Evolutionary conservation across 352 stramenopile species (phyloP).

Genomic region (Peronospora farinosa): DNA sequence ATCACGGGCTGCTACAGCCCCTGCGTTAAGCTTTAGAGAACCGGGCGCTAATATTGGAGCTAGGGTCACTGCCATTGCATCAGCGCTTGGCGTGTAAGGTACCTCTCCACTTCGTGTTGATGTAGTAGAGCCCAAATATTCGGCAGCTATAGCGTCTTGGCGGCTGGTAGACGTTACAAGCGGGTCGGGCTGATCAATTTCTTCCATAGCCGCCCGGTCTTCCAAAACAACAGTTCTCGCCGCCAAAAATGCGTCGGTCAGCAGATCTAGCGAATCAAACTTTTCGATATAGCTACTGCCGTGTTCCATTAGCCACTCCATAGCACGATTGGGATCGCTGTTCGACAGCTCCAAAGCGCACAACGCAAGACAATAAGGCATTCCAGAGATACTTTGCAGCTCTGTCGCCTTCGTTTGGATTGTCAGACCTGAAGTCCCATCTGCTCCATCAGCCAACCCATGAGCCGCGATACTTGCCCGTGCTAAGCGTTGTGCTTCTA

Average conservation of each 20-base stretch:
- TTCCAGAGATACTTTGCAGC: conserved; percentile 68
- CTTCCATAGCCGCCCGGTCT: conserved; percentile 66
- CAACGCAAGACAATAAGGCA: conserved; percentile 56
- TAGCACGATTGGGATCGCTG: conserved; percentile 74
- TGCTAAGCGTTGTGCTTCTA: conserved; percentile 50
- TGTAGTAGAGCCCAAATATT: conserved; percentile 21
- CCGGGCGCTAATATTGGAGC: conserved; percentile 64
- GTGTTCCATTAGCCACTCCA: conserved; percentile 87
- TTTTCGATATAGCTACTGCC: conserved; percentile 54
- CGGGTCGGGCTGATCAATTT: conserved; percentile 64
- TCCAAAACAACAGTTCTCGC: conserved; percentile 42
- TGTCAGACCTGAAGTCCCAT: conserved; percentile 19
- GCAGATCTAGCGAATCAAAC: conserved; percentile 36
- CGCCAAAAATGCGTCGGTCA: conserved; percentile 45
- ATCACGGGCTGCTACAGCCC: conserved; percentile 12
- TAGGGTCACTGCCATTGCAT: conserved; percentile 74
- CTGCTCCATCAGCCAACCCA: conserved; percentile 16
- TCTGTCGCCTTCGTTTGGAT: conserved; percentile 64
- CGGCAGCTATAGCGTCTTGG: conserved; percentile 12
- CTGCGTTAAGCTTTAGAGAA: conserved; percentile 24
- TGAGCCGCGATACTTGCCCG: conserved; percentile 37
- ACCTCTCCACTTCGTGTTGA: conserved; percentile 11
- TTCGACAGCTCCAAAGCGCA: conserved; percentile 73
- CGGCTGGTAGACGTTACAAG: conserved; percentile 35
- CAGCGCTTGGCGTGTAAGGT: conserved; percentile 33